phyloP scores from a whole-genome alignment of 257 asterid species.

The Asclepias syriaca region DNA sequence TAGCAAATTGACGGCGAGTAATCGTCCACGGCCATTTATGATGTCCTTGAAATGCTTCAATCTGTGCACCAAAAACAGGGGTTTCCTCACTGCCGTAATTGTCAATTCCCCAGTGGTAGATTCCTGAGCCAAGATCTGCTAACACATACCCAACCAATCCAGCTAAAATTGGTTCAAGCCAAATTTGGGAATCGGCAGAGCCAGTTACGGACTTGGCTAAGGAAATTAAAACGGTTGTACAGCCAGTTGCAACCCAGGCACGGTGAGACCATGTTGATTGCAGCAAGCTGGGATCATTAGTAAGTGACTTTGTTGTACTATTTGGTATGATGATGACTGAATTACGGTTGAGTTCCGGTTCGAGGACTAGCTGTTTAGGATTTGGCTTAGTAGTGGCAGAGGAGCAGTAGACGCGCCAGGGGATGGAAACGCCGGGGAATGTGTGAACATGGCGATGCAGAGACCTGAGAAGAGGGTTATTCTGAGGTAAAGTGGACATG shows the following conservation, averaged over 20 bases:
- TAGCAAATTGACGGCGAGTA: constrained; percentile 72
- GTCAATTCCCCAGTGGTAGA: constrained; percentile 92
- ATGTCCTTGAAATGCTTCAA: constrained; percentile 83
- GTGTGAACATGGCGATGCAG: constrained; percentile 9
- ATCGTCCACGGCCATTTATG: constrained; percentile 86
- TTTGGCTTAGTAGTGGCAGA: constrained; percentile 21
- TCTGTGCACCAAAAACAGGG: constrained; percentile 61
- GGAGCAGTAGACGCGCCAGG: constrained; percentile 20
- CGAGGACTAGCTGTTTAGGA: constrained; percentile 9
- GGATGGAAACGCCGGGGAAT: constrained; percentile 8
- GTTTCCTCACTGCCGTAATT: constrained; percentile 67
- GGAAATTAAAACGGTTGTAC: constrained; percentile 63
- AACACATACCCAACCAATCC: constrained; percentile 56
- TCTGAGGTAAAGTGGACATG: constrained; percentile 31
- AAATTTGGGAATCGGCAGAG: constrained; percentile 33
- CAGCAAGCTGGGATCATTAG: constrained; percentile 45
- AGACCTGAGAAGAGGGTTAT: constrained; percentile 7
- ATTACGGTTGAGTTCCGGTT: background rate
- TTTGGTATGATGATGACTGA: background rate
- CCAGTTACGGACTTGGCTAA: constrained; percentile 44
- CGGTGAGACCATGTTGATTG: constrained; percentile 80
- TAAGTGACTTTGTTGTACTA: constrained; percentile 14
- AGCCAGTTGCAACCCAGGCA: constrained; percentile 68
- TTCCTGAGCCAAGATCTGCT: constrained; percentile 74
- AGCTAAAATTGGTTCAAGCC: constrained; percentile 58